Conservation (phyloP, 106 monocot species). For the Platanthera zijinensis region DNA sequence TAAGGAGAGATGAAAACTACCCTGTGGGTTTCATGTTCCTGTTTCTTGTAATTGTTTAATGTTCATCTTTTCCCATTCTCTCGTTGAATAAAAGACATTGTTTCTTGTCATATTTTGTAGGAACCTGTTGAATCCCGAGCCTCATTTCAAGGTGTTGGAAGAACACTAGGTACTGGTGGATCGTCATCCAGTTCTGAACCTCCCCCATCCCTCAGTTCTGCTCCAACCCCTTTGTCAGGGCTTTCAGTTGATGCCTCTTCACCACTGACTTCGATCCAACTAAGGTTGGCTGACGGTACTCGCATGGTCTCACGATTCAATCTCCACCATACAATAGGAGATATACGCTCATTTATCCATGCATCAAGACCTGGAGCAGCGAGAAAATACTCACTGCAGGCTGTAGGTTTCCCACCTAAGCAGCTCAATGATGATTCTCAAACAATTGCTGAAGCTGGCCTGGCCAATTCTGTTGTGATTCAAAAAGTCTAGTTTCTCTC, state of each 20-base stretch:
- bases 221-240: conserved; percentile 19
- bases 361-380: conserved; percentile 49
- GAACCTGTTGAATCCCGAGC: conserved; percentile 36
- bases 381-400: conserved; percentile 51
- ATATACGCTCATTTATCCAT: conserved; percentile 76
- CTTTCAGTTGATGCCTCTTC: conserved; percentile 53
- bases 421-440: conserved; percentile 44
- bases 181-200: conserved; percentile 5
- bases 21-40: conserved; percentile 18
- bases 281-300: conserved; percentile 77
- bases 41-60: not conserved
- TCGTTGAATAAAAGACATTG: too few relatives aligned
- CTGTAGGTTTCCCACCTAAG: conserved; percentile 83
- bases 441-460: conserved; percentile 70
- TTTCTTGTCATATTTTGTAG: conserved; percentile 15
- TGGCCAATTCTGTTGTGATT: conserved; percentile 86
- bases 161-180: conserved; percentile 49
- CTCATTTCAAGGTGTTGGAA: conserved; percentile 66
- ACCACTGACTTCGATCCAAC: conserved; percentile 79
- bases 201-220: conserved; percentile 4
- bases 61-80: not conserved
- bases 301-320: conserved; percentile 81
- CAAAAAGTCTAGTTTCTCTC: conserved; percentile 43
- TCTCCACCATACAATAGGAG: conserved; percentile 53
- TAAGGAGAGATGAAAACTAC: conserved; percentile 34